Evolutionary conservation across 2,329 filamentous ascomycete species (phyloP).

Genomic region (Passalora sequoiae): DNA sequence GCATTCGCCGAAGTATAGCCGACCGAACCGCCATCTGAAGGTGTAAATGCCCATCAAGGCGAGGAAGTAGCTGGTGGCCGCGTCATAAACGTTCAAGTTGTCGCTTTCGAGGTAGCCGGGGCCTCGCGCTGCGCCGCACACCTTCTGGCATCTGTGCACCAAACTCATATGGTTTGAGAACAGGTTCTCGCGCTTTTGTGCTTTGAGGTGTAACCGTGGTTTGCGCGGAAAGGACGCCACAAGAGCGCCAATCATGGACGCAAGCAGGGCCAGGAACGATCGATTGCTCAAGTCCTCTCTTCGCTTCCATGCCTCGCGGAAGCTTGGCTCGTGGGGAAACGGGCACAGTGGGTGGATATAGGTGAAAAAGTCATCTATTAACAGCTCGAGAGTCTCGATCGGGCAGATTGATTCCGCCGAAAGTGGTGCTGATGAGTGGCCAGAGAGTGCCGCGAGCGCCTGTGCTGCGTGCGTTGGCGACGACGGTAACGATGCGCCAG

Average conservation of each 20-base stretch:
- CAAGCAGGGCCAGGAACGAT: slow-evolving; percentile 64
- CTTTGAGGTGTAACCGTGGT: slow-evolving; percentile 64
- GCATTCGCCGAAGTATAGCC: slow-evolving; percentile 68
- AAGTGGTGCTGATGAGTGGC: slow-evolving; percentile 41
- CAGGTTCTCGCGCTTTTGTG: slow-evolving; percentile 57
- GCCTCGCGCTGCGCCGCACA: slow-evolving; percentile 64
- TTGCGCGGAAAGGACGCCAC: slow-evolving; percentile 72
- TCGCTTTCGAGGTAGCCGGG: slow-evolving; percentile 51
- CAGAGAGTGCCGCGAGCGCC: slow-evolving; percentile 47
- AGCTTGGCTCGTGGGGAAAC: slow-evolving; percentile 74
- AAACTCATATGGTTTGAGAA: slow-evolving; percentile 66
- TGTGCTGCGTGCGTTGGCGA: slow-evolving; percentile 52
- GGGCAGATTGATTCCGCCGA: slow-evolving; percentile 67
- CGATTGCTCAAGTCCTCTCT: slow-evolving; percentile 62
- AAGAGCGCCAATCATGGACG: slow-evolving; percentile 69
- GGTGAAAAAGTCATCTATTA: slow-evolving; percentile 78
- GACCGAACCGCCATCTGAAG: slow-evolving; percentile 61
- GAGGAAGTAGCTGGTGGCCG: slow-evolving; percentile 71
- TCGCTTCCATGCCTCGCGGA: slow-evolving; percentile 62
- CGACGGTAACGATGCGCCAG: slow-evolving; percentile 42
- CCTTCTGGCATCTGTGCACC: slow-evolving; percentile 64
- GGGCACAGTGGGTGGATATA: slow-evolving; percentile 73
- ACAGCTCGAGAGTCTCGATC: slow-evolving; percentile 59
- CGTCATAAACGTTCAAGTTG: slow-evolving; percentile 55
- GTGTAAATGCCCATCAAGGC: slow-evolving; percentile 63